These are phyloP conservation scores for Aquilaria sinensis DNA, from an alignment of 345 rosid species.

Conservation along the genomic window DNA sequence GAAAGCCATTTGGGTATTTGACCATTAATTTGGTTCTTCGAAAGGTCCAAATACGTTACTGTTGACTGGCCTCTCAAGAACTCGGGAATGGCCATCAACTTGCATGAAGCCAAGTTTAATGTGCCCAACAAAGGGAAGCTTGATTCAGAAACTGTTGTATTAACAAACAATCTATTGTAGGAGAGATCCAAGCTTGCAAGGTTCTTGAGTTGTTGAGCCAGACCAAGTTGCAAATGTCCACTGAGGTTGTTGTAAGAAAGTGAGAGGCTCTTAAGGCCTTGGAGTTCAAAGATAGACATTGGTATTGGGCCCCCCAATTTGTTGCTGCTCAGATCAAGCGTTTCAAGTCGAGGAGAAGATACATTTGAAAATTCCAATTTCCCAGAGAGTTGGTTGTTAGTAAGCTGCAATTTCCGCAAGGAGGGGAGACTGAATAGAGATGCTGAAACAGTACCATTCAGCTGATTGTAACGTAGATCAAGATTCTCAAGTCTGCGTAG, in stretches of 20 bases:
- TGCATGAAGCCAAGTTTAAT: constrained; percentile 43
- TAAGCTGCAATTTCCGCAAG: constrained; percentile 10
- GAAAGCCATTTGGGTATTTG: constrained; percentile 45
- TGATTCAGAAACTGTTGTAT: background rate
- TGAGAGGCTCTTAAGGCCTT: constrained; percentile 14
- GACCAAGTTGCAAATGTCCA: constrained; percentile 21
- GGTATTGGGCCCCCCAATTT: constrained; percentile 30
- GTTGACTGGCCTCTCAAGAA: constrained; percentile 23
- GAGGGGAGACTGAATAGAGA: constrained; percentile 18
- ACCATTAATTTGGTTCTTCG: constrained; percentile 32
- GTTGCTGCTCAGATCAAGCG: constrained; percentile 38
- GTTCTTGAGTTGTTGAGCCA: constrained; percentile 19
- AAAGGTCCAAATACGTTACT: constrained; percentile 25
- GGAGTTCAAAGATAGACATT: constrained; percentile 1
- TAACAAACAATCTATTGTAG: constrained; percentile 21
- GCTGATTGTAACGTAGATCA: constrained; percentile 21
- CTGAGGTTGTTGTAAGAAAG: constrained; percentile 43
- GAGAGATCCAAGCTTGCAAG: constrained; percentile 40
- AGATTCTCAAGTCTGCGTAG: constrained; percentile 23
- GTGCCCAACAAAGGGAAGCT: background rate
- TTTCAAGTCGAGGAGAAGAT: constrained; percentile 10
- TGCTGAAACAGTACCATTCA: constrained; percentile 27
- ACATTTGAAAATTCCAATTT: background rate
- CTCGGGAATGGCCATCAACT: constrained; percentile 23
- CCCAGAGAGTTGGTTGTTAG: constrained; percentile 27